Conservation (phyloP, 306 rosid genomes). For the Oemleria cerasiformis region DNA sequence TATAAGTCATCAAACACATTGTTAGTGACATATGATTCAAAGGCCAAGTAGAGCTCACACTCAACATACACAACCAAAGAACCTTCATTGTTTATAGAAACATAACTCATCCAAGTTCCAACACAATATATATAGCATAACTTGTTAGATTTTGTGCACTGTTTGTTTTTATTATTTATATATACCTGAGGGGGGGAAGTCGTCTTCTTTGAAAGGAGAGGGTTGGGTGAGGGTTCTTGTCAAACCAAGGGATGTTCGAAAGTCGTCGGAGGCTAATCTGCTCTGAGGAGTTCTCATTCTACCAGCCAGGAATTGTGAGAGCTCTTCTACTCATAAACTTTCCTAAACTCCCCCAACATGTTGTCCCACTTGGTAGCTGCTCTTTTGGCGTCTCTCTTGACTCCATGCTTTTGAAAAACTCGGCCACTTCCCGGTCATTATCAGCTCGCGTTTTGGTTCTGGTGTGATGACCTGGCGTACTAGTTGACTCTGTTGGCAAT, state of each 20-base stretch:
- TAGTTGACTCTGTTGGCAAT: constrained; percentile 19
- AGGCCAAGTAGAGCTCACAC: too few species aligned
- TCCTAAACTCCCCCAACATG: constrained; percentile 94
- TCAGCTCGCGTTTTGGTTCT: constrained; percentile 88
- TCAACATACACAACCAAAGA: too few species aligned
- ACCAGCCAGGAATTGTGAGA: constrained; percentile 84
- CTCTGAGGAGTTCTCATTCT: constrained; percentile 65
- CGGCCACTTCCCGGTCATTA: constrained; percentile 87
- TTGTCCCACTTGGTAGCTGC: constrained; percentile 99
- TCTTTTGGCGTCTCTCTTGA: constrained; percentile 75
- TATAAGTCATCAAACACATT: background rate
- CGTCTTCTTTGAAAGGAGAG: constrained; percentile 66
- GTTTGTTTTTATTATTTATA: background rate
- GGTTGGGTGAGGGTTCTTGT: constrained; percentile 51
- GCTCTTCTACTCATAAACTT: constrained; percentile 98
- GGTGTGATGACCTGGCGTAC: background rate
- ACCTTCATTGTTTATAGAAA: too few species aligned
- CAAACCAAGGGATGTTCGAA: constrained; percentile 18
- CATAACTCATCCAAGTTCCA: too few species aligned
- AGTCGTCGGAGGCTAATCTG: constrained; percentile 45
- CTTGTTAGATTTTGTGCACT: background rate
- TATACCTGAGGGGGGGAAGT: constrained; percentile 51
- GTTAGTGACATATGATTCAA: too few species aligned
- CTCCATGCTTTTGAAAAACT: constrained; percentile 67
- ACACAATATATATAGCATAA: too few species aligned